Base-by-base conservation (phyloP, 129 eudicot species). In the Flaveria bidentis region DNA sequence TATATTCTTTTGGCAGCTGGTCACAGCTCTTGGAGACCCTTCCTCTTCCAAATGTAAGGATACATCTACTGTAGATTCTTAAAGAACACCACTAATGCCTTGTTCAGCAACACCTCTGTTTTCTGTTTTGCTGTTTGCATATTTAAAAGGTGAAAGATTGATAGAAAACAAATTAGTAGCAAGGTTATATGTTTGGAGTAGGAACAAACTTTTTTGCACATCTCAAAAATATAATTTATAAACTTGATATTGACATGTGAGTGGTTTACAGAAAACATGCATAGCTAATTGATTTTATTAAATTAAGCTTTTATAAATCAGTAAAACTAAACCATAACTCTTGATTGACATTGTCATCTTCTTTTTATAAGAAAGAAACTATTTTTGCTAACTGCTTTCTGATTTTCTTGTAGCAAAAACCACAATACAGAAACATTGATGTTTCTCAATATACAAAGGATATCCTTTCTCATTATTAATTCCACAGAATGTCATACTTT, bases 1-100 rank as follows among this genome's bases (percentile, higher is more conserved):
- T 44, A 15, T 65, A 62, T 66, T 79, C 66, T 36, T 76, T 44
- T 85, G 67, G 83, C 90, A 89, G 97, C 87, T 92, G 96, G 96
- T 86, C 97, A 61, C 89, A 82, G 75, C 88, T 89, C 80, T 86
- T 92, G 92, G 98, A 92, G 86, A 90, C 94, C 50, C 92, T 92
- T 74, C 94, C 96, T 72, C 93, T 92, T 76, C 96, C 92, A 75
- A 88, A 88, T 84, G 93, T 88, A 81, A 88, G 88, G 56, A 72
- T 22, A 41, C 0, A 9, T 56, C 45, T 50, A 49, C 49, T 62
- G 15, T 52, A 45, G 36, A 65, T 82, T 61, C 47, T 45, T 9
- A n/a, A 66, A 2, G 51, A 49, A 14, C 47, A 57, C 18, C 62
- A 69, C 56, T 77, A 16, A 52, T 28, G 41, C 39, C 73, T 76